Percentiles rank a stretch among this genome's conserved stretches.
These are phyloP conservation scores for Diaporthe ampelina DNA, from an alignment of 2,329 filamentous ascomycete genomes.

Conservation along the genomic window DNA sequence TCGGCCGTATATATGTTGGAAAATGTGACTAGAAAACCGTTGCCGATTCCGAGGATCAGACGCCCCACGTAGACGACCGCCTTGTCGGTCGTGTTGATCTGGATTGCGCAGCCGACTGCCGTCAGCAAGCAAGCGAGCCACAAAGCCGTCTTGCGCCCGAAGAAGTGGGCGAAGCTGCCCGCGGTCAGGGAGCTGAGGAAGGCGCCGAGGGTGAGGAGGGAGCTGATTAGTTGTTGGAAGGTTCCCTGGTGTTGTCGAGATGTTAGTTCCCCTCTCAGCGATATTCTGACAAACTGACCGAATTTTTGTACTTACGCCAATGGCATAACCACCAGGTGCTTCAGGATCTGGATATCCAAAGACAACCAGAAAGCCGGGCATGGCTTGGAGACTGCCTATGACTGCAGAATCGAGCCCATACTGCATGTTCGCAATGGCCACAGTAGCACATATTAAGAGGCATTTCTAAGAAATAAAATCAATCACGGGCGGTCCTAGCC, in stretches of 20 bases:
- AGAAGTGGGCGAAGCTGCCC: constrained; percentile 61
- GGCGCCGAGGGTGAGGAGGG: constrained; percentile 63
- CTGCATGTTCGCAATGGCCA: constrained; percentile 65
- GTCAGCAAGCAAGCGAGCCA: constrained; percentile 64
- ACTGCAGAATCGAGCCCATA: constrained; percentile 64
- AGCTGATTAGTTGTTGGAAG: constrained; percentile 67
- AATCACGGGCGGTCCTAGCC: too few species aligned
- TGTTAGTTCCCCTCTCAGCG: constrained; percentile 44
- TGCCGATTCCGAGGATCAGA: constrained; percentile 58
- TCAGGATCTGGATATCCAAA: constrained; percentile 62
- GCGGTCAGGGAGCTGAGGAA: constrained; percentile 64
- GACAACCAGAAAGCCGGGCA: constrained; percentile 65
- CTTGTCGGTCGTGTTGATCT: constrained; percentile 57
- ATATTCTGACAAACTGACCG: background rate
- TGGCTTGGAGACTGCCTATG: constrained; percentile 61
- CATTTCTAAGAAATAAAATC: constrained; percentile 53
- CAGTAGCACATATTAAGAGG: constrained; percentile 59
- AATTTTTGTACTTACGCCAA: constrained; percentile 51
- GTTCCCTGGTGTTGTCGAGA: constrained; percentile 52
- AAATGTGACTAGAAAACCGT: constrained; percentile 61
- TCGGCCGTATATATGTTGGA: constrained; percentile 64
- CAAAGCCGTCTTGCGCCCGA: constrained; percentile 60
- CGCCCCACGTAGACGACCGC: constrained; percentile 61
- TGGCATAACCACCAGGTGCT: constrained; percentile 54
- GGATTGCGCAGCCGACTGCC: constrained; percentile 57